Percentiles rank a stretch among this genome's conserved stretches.
These are phyloP conservation scores for Byssoonygena ceratinophila DNA, from an alignment of 2,329 filamentous ascomycete species.

Conservation along the genomic window DNA sequence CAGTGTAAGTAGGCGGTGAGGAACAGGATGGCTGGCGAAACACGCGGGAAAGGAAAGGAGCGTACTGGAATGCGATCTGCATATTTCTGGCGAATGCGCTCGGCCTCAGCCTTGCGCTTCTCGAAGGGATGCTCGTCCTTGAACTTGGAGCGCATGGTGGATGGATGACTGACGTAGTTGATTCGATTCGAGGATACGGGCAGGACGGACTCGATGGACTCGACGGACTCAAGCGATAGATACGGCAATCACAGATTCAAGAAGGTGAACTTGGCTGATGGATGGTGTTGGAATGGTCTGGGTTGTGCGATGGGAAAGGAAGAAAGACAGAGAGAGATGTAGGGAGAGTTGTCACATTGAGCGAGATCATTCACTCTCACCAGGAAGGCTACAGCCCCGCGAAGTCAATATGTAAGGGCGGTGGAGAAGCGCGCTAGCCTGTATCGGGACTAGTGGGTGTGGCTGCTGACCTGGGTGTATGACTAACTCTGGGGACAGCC, in stretches of 20 bases:
- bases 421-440: constrained; percentile 14
- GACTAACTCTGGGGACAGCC: constrained; percentile 15
- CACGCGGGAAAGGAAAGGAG: neutral
- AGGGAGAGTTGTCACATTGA: neutral
- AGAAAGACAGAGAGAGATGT: neutral
- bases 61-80: constrained; percentile 94
- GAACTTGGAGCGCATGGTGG: constrained; percentile 95
- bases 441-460: neutral
- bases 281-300: neutral
- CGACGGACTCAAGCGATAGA: neutral
- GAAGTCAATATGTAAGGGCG: constrained; percentile 18
- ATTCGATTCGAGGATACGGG: constrained; percentile 17
- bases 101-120: constrained; percentile 99
- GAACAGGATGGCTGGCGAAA: neutral
- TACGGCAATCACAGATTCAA: neutral
- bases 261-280: neutral
- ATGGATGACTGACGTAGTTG: constrained; percentile 14
- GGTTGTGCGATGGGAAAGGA: neutral
- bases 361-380: neutral
- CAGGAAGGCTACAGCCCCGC: constrained; percentile 22
- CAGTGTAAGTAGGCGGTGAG: constrained; percentile 7
- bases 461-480: constrained; percentile 14
- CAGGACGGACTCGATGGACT: neutral
- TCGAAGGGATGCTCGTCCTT: constrained; percentile 99
- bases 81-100: constrained; percentile 98